Evolutionary conservation across 139 green algal genomes (phyloP).

Genomic region (Tetradesmus obliquus): DNA sequence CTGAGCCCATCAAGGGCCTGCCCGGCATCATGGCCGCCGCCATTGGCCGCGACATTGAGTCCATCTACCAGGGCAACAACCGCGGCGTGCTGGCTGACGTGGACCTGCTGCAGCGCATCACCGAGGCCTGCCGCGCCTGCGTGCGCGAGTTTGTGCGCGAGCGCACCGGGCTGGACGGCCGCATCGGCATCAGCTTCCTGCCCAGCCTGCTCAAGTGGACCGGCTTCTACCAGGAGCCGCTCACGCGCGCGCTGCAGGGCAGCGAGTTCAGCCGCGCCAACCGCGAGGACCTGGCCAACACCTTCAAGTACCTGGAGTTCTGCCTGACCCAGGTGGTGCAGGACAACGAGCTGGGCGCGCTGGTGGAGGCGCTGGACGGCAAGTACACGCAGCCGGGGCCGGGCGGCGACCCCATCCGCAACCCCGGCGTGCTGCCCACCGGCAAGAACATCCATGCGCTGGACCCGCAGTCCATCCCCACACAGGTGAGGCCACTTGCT

Average conservation of each 20-base stretch:
- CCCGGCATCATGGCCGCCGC: slow-evolving; percentile 90
- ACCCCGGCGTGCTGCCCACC: slow-evolving; percentile 97
- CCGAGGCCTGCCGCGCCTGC: slow-evolving; percentile 74
- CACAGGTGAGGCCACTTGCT: slow-evolving; percentile 39
- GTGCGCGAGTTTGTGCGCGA: slow-evolving; percentile 94
- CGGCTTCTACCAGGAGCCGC: slow-evolving; percentile 86
- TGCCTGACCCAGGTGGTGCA: slow-evolving; percentile 97
- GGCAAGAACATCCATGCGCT: slow-evolving; percentile 99
- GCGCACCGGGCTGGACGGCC: slow-evolving; percentile 78
- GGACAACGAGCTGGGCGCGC: slow-evolving; percentile 98
- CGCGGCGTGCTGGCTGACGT: slow-evolving; percentile 92
- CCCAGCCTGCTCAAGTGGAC: slow-evolving; percentile 72
- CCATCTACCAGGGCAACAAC: slow-evolving; percentile 92
- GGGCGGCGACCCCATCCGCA: slow-evolving; percentile 98
- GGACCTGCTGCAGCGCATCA: slow-evolving; percentile 91
- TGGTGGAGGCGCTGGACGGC: slow-evolving; percentile 90
- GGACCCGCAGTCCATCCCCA: slow-evolving; percentile 98
- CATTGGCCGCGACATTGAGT: slow-evolving; percentile 93
- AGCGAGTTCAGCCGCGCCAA: slow-evolving; percentile 86
- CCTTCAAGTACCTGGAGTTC: slow-evolving; percentile 98
- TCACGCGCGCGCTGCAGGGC: slow-evolving; percentile 72
- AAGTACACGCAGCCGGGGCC: slow-evolving; percentile 96
- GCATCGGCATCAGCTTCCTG: slow-evolving; percentile 74
- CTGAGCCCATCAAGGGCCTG: slow-evolving; percentile 88
- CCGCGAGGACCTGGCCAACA: slow-evolving; percentile 80